Percentiles rank a stretch among this genome's conserved stretches.
Conservation (phyloP, 1,284 basidiomycete genomes). For the Austroboletus novae-zelandiae region DNA sequence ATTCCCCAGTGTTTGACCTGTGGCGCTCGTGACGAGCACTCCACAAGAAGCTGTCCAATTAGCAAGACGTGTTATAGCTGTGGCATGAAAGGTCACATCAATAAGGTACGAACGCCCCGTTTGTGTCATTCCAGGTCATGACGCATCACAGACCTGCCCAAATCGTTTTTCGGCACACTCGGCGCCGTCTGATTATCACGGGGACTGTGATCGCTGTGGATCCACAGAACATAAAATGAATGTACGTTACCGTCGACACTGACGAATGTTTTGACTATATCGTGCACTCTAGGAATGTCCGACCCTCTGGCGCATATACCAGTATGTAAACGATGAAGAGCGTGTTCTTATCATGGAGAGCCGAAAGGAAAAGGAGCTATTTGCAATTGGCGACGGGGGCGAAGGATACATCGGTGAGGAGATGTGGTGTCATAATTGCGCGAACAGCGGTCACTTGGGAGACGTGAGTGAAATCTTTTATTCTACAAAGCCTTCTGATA, state of each 20-base stretch:
- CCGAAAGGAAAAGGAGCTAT: conserved; percentile 48
- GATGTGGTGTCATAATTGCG: conserved; percentile 90
- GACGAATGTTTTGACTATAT: background rate
- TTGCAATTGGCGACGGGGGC: conserved; percentile 66
- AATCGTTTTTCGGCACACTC: conserved; percentile 46
- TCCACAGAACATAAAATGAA: conserved; percentile 65
- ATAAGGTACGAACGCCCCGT: conserved; percentile 44
- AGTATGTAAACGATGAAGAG: conserved; percentile 64
- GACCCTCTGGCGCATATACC: conserved; percentile 84
- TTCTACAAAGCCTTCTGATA: background rate
- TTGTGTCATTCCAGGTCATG: conserved; percentile 1
- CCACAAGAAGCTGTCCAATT: conserved; percentile 80
- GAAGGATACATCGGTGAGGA: conserved; percentile 72
- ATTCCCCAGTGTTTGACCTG: conserved; percentile 77
- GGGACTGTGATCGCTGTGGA: conserved; percentile 78
- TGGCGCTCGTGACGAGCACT: conserved; percentile 83
- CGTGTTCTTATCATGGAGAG: conserved; percentile 46
- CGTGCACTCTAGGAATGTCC: conserved; percentile 71
- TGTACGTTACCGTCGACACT: conserved; percentile 41
- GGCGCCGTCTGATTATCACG: conserved; percentile 32
- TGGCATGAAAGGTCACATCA: conserved; percentile 85
- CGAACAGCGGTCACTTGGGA: conserved; percentile 75
- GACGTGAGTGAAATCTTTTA: conserved; percentile 57
- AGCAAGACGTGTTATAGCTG: conserved; percentile 84
- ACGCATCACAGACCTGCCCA: conserved; percentile 64